Evolutionary conservation across 345 rosid species (phyloP).

Genomic region (Kernera saxatilis): DNA sequence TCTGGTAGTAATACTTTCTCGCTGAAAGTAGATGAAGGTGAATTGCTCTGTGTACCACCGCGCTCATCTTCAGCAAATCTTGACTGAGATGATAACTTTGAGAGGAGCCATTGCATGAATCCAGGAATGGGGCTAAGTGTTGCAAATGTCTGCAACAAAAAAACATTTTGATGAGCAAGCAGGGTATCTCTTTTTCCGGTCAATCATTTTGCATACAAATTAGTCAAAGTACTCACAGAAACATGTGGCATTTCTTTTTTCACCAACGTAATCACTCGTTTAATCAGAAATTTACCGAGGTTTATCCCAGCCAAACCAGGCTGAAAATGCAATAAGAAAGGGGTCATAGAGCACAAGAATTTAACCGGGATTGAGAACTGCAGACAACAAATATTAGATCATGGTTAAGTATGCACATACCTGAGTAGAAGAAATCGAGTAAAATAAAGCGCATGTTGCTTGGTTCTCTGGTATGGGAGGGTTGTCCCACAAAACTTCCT

Average conservation of each 20-base stretch:
- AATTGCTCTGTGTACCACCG: constrained; percentile 30
- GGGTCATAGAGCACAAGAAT: neutral
- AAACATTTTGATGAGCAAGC: neutral
- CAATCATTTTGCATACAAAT: neutral
- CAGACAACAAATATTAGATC: neutral
- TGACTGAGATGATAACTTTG: constrained; percentile 79
- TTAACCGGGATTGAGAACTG: neutral
- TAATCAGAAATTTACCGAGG: constrained; percentile 88
- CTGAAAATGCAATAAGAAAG: constrained; percentile 43
- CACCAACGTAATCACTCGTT: constrained; percentile 80
- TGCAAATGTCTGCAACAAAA: constrained; percentile 58
- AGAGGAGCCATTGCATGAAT: constrained; percentile 76
- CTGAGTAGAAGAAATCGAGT: constrained; percentile 97
- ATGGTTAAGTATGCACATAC: constrained; percentile 21
- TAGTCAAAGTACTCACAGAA: constrained; percentile 53
- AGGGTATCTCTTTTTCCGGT: neutral
- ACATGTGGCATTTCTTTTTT: constrained; percentile 86
- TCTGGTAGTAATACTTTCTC: constrained; percentile 76
- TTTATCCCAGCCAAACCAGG: constrained; percentile 98
- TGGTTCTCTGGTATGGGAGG: constrained; percentile 78
- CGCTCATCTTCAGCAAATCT: constrained; percentile 44
- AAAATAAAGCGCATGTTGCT: constrained; percentile 84
- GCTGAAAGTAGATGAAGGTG: constrained; percentile 47
- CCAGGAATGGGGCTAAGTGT: constrained; percentile 96
- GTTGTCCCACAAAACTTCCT: constrained; percentile 96